Conservation (phyloP, 1,284 basidiomycete genomes). For the Rhodotorula glutinis region DNA sequence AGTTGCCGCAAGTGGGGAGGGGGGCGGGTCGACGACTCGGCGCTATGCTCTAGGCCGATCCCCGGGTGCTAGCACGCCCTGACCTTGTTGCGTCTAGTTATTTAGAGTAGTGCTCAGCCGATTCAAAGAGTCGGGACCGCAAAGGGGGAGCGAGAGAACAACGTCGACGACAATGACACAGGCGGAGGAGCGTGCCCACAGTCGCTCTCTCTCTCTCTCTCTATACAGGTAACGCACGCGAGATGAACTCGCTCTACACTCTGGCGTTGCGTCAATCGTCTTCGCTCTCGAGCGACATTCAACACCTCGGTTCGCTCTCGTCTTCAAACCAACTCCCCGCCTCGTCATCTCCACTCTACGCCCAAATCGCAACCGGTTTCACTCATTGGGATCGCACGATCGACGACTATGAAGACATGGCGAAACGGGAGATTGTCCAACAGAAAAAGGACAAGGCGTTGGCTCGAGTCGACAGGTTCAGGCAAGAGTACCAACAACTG, state of each 20-base stretch:
- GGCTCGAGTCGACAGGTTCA: slow-evolving; percentile 58
- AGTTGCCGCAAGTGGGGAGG: too few species aligned
- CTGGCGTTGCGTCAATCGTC: slow-evolving; percentile 86
- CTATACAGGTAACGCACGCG: neutral
- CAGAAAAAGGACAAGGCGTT: slow-evolving; percentile 91
- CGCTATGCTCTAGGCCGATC: too few species aligned
- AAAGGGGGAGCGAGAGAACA: too few species aligned
- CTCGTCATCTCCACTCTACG: slow-evolving; percentile 47
- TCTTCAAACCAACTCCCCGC: neutral
- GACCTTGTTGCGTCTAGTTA: too few species aligned
- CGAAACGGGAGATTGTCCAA: slow-evolving; percentile 86
- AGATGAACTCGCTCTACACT: slow-evolving; percentile 91
- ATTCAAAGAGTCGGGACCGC: too few species aligned
- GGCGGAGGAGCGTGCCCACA: too few species aligned
- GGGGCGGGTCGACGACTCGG: too few species aligned
- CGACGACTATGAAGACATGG: slow-evolving; percentile 95
- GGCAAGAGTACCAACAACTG: slow-evolving; percentile 51
- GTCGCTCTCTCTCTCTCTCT: too few species aligned
- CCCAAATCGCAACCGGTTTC: slow-evolving; percentile 89
- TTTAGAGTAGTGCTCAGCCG: too few species aligned
- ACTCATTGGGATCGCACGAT: slow-evolving; percentile 87
- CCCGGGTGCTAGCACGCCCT: too few species aligned
- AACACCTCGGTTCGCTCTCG: slow-evolving; percentile 31
- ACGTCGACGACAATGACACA: neutral
- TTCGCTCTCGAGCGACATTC: slow-evolving; percentile 77